Conservation (phyloP, 163 green algal genomes). For the Volvox carteri region DNA sequence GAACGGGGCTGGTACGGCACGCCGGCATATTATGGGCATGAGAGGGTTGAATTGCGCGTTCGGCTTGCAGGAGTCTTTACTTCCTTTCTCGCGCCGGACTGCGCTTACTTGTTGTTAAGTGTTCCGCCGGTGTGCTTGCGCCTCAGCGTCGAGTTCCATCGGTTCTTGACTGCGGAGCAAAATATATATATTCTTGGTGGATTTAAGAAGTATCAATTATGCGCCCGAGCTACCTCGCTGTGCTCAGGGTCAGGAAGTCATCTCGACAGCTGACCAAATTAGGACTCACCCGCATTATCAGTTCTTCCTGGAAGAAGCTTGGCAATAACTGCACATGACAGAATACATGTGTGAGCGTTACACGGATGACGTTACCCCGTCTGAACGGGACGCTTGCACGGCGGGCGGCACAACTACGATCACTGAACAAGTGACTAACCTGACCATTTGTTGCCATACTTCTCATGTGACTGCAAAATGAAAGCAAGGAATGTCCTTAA, state of each 20-base stretch:
- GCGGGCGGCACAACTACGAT: not conserved
- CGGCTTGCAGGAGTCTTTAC: too few relatives aligned
- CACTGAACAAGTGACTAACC: conserved; percentile 55
- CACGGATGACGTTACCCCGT: too few relatives aligned
- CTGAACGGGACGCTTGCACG: not conserved
- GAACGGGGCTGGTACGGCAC: too few relatives aligned
- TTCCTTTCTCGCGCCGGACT: too few relatives aligned
- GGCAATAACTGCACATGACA: conserved; percentile 78
- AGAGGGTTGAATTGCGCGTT: too few relatives aligned
- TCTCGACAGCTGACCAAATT: too few relatives aligned
- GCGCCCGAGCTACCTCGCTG: too few relatives aligned
- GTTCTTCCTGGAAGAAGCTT: conserved; percentile 86
- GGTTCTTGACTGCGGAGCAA: conserved; percentile 83
- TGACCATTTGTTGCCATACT: conserved; percentile 85
- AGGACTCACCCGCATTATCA: conserved; percentile 79
- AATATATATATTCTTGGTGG: not conserved
- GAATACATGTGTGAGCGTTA: not conserved
- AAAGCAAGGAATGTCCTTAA: too few relatives aligned
- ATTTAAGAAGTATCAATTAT: too few relatives aligned
- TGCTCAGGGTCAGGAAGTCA: too few relatives aligned
- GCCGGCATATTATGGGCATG: too few relatives aligned
- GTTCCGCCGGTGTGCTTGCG: conserved; percentile 71
- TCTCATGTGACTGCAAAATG: conserved; percentile 68
- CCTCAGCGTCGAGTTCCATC: conserved; percentile 90
- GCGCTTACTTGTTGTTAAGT: conserved; percentile 34